Conservation (phyloP, 805 yeast species). For the Nadsonia fulvescens region DNA sequence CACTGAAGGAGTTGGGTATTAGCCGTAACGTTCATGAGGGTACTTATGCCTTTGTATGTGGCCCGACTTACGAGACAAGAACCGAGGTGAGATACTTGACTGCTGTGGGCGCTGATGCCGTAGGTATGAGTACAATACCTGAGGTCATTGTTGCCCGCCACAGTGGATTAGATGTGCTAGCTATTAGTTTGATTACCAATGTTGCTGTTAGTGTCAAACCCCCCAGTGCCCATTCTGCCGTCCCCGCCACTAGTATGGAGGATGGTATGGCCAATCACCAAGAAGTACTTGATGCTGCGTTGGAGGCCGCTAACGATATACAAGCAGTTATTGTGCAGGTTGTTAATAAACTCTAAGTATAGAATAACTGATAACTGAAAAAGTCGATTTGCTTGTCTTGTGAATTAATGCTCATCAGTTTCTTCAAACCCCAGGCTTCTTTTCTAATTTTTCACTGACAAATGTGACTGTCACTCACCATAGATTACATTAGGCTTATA, state of each 20-base stretch:
- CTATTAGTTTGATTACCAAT: constrained; percentile 74
- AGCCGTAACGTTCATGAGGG: constrained; percentile 68
- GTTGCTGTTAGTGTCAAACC: constrained; percentile 46
- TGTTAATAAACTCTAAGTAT: neutral
- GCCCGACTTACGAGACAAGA: constrained; percentile 86
- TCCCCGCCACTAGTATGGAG: constrained; percentile 7
- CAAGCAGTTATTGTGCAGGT: no score
- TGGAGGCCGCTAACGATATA: constrained; percentile 70
- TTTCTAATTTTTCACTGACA: no score
- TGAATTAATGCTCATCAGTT: no score
- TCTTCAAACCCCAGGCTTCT: no score
- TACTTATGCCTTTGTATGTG: constrained; percentile 65
- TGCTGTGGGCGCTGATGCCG: constrained; percentile 74
- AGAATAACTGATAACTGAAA: no score
- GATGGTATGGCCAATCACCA: constrained; percentile 76
- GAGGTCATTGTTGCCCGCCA: constrained; percentile 90
- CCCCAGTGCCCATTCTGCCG: constrained; percentile 14
- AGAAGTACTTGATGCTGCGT: constrained; percentile 79
- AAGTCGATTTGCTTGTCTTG: no score
- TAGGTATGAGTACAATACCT: constrained; percentile 96
- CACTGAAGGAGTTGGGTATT: constrained; percentile 31
- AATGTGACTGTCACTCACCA: no score
- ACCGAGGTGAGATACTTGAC: constrained; percentile 75
- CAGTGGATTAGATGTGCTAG: constrained; percentile 64
- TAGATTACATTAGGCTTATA: no score